These are phyloP conservation scores for Naumovozyma baii DNA, from an alignment of 805 yeast species.

Conservation along the genomic window DNA sequence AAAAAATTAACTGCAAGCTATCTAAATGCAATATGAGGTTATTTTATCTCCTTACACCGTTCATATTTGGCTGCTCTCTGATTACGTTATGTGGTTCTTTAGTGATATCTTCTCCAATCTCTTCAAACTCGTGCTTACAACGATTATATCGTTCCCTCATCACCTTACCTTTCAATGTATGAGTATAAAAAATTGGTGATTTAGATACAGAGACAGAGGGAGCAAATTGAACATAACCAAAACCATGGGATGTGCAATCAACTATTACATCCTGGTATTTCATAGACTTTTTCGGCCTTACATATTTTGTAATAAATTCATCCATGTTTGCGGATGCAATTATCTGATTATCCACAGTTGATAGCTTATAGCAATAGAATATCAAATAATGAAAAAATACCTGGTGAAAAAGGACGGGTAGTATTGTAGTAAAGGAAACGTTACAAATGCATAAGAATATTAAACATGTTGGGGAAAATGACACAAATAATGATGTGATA, in stretches of 20 bases:
- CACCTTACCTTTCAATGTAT: slow-evolving; percentile 33
- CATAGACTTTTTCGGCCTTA: slow-evolving; percentile 46
- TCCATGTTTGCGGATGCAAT: slow-evolving; percentile 49
- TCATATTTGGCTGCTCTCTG: too few relatives aligned
- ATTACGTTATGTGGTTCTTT: background rate
- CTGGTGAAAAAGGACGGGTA: slow-evolving; percentile 33
- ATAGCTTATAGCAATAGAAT: slow-evolving; percentile 36
- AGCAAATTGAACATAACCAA: slow-evolving; percentile 21
- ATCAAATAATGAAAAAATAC: slow-evolving; percentile 33
- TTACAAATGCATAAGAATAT: slow-evolving; percentile 34
- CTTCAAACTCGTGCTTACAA: slow-evolving; percentile 20
- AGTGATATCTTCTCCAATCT: background rate
- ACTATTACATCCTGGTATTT: slow-evolving; percentile 49
- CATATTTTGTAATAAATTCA: slow-evolving; percentile 55
- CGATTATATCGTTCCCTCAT: slow-evolving; percentile 29
- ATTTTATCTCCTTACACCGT: too few relatives aligned
- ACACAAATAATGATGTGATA: slow-evolving; percentile 39
- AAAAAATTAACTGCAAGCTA: background rate
- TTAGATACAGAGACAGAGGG: slow-evolving; percentile 25
- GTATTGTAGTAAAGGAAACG: slow-evolving; percentile 31
- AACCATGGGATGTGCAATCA: slow-evolving; percentile 41
- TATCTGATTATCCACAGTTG: slow-evolving; percentile 50
- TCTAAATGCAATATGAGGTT: too few relatives aligned
- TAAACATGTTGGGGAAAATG: slow-evolving; percentile 52
- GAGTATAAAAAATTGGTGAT: slow-evolving; percentile 40